Evolutionary conservation across 495 filamentous ascomycete genomes (phyloP), one percentile per base, ranked within the genome.

Genomic region (Cryomyces antarcticus): DNA sequence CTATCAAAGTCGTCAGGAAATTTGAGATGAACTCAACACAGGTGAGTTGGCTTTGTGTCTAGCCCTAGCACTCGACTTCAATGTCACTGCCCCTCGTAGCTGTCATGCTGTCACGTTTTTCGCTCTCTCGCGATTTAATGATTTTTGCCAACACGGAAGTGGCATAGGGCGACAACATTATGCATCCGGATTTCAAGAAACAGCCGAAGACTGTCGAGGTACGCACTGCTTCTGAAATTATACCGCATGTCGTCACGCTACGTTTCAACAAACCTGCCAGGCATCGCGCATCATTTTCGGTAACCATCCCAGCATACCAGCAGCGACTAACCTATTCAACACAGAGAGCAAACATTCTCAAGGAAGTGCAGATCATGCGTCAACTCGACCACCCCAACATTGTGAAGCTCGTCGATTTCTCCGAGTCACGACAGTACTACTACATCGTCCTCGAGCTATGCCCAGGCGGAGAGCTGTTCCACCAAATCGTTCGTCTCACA

Each of bases 321-420:
- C 17, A 24, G 17, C 17, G 17, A 24, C 17, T 45, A 53, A 50
- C 54, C 55, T 39, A 53, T 51, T 37, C 11, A 51, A 41, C 46
- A 52, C 59, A 97, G 89, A 71, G 89, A 65, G 80, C 86, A 44
- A 97, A 96, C 51, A 95, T 97, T 45, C 66, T 96, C 39, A 97
- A 97, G 59, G 89, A 97, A 58, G 92, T 97, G 9, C 86, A 93
- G 58, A 96, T 97, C 57, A 97, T 97, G 89, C 82, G 84, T 37
- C 78, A 86, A 53, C 67, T 96, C 39, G 85, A 96, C 49, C 92
- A 97, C 50, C 86, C 86, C 17, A 95, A 95, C 53, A 84, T 97
- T 52, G 74, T 92, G 62, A 85, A 82, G 52, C 71, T 97, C 17
- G 70, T 95, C 50, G 81, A 92, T 52, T 97, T 97, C 54, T 80